These are phyloP conservation scores for Dichotomopilus funicola DNA, from an alignment of 2,329 filamentous ascomycete species.

Conservation along the genomic window DNA sequence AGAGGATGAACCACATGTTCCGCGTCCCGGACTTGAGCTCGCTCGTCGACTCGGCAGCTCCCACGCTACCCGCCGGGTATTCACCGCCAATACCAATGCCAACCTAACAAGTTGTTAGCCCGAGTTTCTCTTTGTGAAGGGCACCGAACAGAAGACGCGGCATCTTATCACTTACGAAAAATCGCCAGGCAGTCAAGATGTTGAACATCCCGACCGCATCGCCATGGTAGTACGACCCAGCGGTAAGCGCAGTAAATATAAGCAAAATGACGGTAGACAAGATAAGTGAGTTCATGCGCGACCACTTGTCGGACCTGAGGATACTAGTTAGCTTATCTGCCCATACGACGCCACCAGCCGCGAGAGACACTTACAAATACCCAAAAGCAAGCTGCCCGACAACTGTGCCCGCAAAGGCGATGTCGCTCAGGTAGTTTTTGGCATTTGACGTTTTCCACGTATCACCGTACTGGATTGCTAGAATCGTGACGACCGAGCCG, in stretches of 20 bases:
- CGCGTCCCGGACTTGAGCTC: conserved; percentile 73
- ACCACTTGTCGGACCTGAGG: conserved; percentile 63
- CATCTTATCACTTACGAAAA: conserved; percentile 52
- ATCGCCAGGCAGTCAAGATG: conserved; percentile 71
- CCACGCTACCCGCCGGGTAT: conserved; percentile 78
- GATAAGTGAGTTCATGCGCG: conserved; percentile 73
- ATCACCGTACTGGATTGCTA: conserved; percentile 60
- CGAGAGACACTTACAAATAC: conserved; percentile 46
- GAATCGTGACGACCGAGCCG: conserved; percentile 75
- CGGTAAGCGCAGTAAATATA: conserved; percentile 72
- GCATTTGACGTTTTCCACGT: conserved; percentile 64
- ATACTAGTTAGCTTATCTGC: not conserved
- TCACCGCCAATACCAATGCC: conserved; percentile 76
- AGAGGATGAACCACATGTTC: conserved; percentile 88
- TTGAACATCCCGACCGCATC: conserved; percentile 66
- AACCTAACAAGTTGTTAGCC: conserved; percentile 30
- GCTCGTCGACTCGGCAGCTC: conserved; percentile 74
- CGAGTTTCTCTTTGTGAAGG: not conserved
- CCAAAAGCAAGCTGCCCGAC: conserved; percentile 77
- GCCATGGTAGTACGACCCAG: conserved; percentile 70
- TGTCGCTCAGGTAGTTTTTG: conserved; percentile 68
- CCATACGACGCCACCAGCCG: no score
- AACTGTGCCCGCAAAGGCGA: conserved; percentile 82
- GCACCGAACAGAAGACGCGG: not conserved
- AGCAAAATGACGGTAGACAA: conserved; percentile 78